Evolutionary conservation across 306 rosid genomes (phyloP), one percentile per base, ranked within the genome.

Genomic region (Malus fusca): DNA sequence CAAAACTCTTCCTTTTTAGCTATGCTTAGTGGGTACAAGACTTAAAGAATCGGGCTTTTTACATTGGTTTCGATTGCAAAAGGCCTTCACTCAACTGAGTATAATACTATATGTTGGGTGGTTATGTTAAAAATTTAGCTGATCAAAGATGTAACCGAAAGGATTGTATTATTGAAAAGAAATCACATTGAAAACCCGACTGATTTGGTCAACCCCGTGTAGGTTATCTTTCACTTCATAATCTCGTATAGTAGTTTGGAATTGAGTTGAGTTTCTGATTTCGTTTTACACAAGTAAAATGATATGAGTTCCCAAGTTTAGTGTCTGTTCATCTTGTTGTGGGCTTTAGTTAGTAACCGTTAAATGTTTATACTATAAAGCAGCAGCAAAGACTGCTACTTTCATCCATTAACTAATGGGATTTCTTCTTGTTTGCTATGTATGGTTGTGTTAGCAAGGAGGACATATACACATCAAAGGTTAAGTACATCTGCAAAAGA

Each of bases 401-500:
- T 15, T 72, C 19, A 23, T 43, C 42, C 23, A 23, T 59, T 73
- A 42, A 73, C 56, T 30, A 63, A 30, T 63, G 68, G 40, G 43
- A 63, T 28, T 28, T 73, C 55, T 14, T 58, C 37, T 15, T 72
- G 37, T 59, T 51, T 79, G 11, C 56, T 80, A 58, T 83, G 83
- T 78, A 42, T 85, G 85, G 25, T 37, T 74, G 73, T 68, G 42
- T 82, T 83, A 94, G 98, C 84, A 92, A 90, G 85, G 85, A 75
- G 48, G 81, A 75, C 76, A 84, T 94, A 64, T 75, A 88, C 81
- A 84, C 93, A 11, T 92, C 98, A 43, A 90, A 88, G 85, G 87
- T 94, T n/a, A 90, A 85, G 68, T 94, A 94, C 83, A 84, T 92
- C 51, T 42, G 86, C 60, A 89, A 69, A 78, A 89, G 82, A 80